Conservation (phyloP, 495 filamentous ascomycete species). For the Trichoderma orchidacearum region DNA sequence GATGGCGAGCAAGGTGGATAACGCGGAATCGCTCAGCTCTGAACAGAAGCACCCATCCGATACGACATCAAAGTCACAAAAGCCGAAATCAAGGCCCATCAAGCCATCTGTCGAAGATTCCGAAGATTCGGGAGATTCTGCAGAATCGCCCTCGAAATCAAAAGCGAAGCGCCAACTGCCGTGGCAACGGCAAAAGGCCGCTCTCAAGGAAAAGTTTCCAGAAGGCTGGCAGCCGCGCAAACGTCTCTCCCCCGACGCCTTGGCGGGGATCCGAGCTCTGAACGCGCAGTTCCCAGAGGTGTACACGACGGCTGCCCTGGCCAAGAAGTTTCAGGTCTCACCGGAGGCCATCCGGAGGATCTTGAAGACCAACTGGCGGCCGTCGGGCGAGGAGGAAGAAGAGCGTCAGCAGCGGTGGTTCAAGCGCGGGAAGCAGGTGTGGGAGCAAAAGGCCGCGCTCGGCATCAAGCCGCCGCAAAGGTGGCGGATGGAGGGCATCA, state of each 20-base stretch:
- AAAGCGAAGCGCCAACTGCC: constrained; percentile 15
- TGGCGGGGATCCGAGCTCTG: constrained; percentile 73
- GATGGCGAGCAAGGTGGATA: background rate
- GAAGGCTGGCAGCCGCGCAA: constrained; percentile 70
- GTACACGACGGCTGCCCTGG: constrained; percentile 62
- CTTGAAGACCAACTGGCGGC: constrained; percentile 70
- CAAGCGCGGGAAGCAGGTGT: constrained; percentile 62
- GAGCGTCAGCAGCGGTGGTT: constrained; percentile 61
- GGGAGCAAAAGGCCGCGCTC: constrained; percentile 55
- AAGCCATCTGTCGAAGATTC: background rate
- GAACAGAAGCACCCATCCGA: too few species aligned
- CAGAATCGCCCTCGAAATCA: background rate
- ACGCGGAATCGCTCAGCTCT: background rate
- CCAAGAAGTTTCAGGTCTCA: constrained; percentile 70
- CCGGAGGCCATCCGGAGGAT: constrained; percentile 79
- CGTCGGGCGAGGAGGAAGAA: constrained; percentile 44
- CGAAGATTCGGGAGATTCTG: background rate
- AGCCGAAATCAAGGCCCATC: too few species aligned
- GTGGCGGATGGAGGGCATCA: constrained; percentile 58
- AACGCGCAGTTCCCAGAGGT: constrained; percentile 57
- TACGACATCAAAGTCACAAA: background rate
- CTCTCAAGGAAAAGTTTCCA: constrained; percentile 59
- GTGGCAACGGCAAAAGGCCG: constrained; percentile 63
- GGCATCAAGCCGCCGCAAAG: constrained; percentile 52
- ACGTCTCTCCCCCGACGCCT: constrained; percentile 77